Evolutionary conservation across 805 yeast species (phyloP).

Genomic region (Lipomyces sp.): DNA sequence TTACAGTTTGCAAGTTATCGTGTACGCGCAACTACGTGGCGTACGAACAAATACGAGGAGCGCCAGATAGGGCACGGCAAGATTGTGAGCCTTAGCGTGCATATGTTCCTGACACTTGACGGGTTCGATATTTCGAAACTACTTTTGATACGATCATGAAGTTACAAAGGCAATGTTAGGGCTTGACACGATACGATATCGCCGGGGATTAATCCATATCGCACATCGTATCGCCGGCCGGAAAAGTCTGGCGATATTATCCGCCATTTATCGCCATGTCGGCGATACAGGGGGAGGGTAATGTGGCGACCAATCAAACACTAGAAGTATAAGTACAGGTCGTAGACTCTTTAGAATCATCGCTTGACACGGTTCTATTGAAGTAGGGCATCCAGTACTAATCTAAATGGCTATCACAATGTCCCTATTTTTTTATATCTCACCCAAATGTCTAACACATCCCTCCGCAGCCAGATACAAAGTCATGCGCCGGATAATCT

Average conservation of each 20-base stretch:
- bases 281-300: constrained; percentile 56
- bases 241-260: constrained; percentile 47
- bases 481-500: not conserved
- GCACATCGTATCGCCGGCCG: constrained; percentile 89
- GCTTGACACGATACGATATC: too few relatives aligned
- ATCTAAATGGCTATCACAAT: not conserved
- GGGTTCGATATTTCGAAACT: too few relatives aligned
- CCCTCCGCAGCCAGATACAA: not conserved
- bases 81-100: too few relatives aligned
- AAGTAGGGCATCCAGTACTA: too few relatives aligned
- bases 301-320: constrained; percentile 43
- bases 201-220: constrained; percentile 50
- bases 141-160: too few relatives aligned
- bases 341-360: not conserved
- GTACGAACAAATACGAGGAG: too few relatives aligned
- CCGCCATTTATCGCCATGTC: constrained; percentile 52
- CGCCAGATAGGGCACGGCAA: too few relatives aligned
- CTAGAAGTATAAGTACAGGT: not conserved
- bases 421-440: not conserved
- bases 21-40: too few relatives aligned
- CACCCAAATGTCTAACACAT: not conserved
- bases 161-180: too few relatives aligned
- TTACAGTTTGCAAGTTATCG: too few relatives aligned
- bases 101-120: too few relatives aligned
- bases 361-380: too few relatives aligned